phyloP scores from a whole-genome alignment of 2,329 filamentous ascomycete genomes.

The Ophioceras dolichostomum region DNA sequence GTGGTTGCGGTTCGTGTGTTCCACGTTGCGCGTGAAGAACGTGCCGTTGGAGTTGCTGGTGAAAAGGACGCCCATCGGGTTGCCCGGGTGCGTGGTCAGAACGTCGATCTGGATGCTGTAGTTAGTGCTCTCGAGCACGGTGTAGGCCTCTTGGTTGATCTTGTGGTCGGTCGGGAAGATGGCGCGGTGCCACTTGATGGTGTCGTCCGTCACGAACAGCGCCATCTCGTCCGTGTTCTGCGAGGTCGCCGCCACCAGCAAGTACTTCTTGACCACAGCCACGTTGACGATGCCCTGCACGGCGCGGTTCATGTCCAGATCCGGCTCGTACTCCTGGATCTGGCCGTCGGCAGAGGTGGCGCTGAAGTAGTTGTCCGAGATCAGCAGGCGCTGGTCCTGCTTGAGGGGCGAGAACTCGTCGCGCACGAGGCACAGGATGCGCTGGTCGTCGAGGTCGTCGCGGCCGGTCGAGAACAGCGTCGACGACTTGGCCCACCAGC shows the following conservation, averaged over 20 bases:
- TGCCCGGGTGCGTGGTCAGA: constrained; percentile 52
- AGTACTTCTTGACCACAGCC: constrained; percentile 72
- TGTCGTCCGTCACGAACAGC: constrained; percentile 78
- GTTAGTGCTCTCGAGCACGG: constrained; percentile 87
- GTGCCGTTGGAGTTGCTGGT: constrained; percentile 97
- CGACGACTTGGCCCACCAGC: constrained; percentile 77
- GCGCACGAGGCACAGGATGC: constrained; percentile 69
- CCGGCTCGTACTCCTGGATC: constrained; percentile 58
- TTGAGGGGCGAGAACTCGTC: constrained; percentile 59
- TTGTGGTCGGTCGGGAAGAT: constrained; percentile 76
- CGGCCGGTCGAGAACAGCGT: constrained; percentile 60
- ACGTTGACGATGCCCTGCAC: constrained; percentile 73
- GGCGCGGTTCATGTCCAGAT: constrained; percentile 59
- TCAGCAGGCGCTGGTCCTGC: constrained; percentile 64
- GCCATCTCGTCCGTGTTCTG: constrained; percentile 79
- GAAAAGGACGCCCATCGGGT: constrained; percentile 76
- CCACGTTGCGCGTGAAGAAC: constrained; percentile 84
- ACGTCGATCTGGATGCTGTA: constrained; percentile 98
- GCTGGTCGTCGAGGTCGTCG: constrained; percentile 50
- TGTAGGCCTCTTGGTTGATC: constrained; percentile 77
- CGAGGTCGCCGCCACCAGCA: constrained; percentile 73
- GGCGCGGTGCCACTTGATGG: constrained; percentile 77
- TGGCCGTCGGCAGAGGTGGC: constrained; percentile 29
- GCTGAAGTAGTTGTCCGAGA: constrained; percentile 76
- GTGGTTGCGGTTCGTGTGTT: constrained; percentile 78